phyloP scores from a whole-genome alignment of 2,329 filamentous ascomycete species.

The Diplodia scrobiculata region DNA sequence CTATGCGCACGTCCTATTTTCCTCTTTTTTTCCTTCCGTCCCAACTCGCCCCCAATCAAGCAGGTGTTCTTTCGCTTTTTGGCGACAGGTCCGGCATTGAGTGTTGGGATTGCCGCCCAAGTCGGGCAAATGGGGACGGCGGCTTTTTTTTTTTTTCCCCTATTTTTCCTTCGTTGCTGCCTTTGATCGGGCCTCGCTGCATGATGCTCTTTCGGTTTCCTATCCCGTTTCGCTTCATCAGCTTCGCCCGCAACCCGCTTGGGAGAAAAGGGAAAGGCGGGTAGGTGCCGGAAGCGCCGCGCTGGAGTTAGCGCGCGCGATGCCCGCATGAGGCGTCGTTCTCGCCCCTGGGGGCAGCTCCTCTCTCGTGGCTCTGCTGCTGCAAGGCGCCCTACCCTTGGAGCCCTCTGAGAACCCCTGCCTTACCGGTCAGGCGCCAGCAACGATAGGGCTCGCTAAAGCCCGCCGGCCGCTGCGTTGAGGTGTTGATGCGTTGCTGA shows the following conservation, averaged over 20 bases:
- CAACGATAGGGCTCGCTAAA: background rate
- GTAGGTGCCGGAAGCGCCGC: too few species aligned
- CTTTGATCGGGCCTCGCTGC: background rate
- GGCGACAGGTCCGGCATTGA: background rate
- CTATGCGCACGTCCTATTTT: constrained; percentile 4
- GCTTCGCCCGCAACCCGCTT: too few species aligned
- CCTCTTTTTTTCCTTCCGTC: background rate
- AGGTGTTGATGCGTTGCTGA: background rate
- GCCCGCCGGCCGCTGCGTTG: too few species aligned
- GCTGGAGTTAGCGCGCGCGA: too few species aligned
- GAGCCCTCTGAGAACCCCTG: background rate
- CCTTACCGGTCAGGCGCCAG: constrained; percentile 24
- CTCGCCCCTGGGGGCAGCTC: background rate
- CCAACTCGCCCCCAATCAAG: background rate
- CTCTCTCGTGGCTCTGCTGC: background rate
- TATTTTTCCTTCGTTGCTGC: background rate
- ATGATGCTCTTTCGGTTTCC: too few species aligned
- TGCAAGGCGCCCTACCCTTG: constrained; percentile 14
- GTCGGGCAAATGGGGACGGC: background rate
- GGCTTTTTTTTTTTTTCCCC: background rate
- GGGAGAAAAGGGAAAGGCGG: too few species aligned
- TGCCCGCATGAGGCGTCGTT: background rate
- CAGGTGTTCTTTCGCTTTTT: background rate
- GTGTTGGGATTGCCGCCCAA: background rate
- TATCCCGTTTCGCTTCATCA: too few species aligned